phyloP scores from a whole-genome alignment of 805 yeast genomes.

The Scheffersomyces stipitis region DNA sequence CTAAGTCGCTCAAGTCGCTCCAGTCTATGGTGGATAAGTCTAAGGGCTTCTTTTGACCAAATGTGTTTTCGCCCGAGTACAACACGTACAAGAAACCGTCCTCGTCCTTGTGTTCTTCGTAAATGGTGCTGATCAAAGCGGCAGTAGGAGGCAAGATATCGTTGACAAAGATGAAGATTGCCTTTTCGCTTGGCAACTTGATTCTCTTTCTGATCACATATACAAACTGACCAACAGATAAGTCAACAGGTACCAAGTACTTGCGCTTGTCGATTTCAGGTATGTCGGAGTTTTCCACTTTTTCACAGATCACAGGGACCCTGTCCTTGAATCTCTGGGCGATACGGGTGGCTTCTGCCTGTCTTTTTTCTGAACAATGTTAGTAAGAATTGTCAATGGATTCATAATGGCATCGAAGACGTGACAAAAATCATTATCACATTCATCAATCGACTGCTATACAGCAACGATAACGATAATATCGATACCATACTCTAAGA shows the following conservation, averaged over 20 bases:
- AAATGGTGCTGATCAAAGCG: constrained; percentile 90
- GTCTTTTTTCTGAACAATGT: constrained; percentile 67
- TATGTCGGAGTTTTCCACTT: constrained; percentile 93
- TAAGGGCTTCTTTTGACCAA: constrained; percentile 54
- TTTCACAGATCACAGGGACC: constrained; percentile 96
- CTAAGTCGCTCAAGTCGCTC: constrained; percentile 15
- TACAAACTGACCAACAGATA: constrained; percentile 97
- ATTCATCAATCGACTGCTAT: too few relatives aligned
- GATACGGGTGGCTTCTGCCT: constrained; percentile 91
- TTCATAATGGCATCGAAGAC: too few relatives aligned
- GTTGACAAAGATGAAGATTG: constrained; percentile 94
- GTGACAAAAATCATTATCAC: too few relatives aligned
- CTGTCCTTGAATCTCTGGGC: constrained; percentile 86
- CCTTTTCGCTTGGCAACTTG: constrained; percentile 94
- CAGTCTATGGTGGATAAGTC: constrained; percentile 10
- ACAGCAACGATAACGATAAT: too few relatives aligned
- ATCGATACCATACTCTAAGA: not conserved
- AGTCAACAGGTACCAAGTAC: constrained; percentile 92
- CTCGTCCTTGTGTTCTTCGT: constrained; percentile 95
- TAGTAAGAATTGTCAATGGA: constrained; percentile 6
- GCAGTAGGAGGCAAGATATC: constrained; percentile 98
- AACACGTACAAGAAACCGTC: constrained; percentile 96
- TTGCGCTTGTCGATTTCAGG: constrained; percentile 97
- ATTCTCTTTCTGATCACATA: constrained; percentile 96
- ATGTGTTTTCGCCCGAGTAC: constrained; percentile 96